These are phyloP conservation scores for Fraxinus excelsior DNA, from an alignment of 257 asterid species.

Conservation along the genomic window DNA sequence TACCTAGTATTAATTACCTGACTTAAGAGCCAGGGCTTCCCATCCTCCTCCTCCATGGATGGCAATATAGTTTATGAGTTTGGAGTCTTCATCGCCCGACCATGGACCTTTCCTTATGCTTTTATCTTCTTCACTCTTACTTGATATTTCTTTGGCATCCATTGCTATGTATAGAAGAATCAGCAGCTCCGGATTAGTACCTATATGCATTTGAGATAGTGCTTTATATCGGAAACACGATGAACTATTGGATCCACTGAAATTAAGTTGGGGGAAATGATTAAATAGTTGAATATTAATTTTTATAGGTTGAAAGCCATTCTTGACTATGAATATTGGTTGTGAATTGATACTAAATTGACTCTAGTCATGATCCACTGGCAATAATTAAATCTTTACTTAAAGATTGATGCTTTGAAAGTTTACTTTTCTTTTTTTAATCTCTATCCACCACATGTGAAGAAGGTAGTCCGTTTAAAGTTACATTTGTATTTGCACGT, in stretches of 20 bases:
- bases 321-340: not conserved
- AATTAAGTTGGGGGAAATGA: no score
- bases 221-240: not conserved
- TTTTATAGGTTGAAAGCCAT: not conserved
- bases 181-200: not conserved
- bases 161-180: not conserved
- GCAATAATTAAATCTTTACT: not conserved
- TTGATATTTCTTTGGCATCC: slow-evolving; percentile 1
- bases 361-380: not conserved
- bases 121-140: not conserved
- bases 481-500: not conserved
- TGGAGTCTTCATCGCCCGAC: slow-evolving; percentile 34
- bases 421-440: not conserved
- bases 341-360: not conserved
- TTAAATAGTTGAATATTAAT: no score
- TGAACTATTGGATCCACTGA: not conserved
- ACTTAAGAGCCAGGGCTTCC: slow-evolving; percentile 27
- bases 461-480: not conserved
- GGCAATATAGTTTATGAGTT: slow-evolving; percentile 31
- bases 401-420: not conserved
- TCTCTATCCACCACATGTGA: not conserved
- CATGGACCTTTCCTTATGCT: slow-evolving; percentile 31
- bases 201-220: not conserved
- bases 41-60: slow-evolving; percentile 37
- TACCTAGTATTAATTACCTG: slow-evolving; percentile 8